Evolutionary conservation across 2,329 filamentous ascomycete genomes (phyloP).

Genomic region (Penicillium brevicompactum): DNA sequence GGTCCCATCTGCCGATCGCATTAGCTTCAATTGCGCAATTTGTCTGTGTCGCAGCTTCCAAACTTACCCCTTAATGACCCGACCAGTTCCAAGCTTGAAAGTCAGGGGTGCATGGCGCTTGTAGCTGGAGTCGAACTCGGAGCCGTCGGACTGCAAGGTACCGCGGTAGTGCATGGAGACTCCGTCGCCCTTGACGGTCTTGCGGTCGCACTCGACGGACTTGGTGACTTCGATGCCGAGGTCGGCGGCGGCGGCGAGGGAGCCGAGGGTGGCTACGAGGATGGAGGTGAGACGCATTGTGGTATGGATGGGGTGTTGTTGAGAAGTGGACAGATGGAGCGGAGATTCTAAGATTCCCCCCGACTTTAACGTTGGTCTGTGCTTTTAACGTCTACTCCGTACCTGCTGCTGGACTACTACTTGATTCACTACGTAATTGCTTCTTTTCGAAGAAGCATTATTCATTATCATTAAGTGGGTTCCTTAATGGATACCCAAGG

Average conservation of each 20-base stretch:
- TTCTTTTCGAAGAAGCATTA: too few relatives aligned
- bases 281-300: conserved; percentile 51
- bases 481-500: not conserved
- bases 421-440: not conserved
- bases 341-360: not conserved
- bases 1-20: conserved; percentile 70
- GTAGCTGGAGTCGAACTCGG: conserved; percentile 83
- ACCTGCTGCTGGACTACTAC: not conserved
- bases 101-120: conserved; percentile 73
- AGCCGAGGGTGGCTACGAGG: conserved; percentile 42
- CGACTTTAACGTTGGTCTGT: conserved; percentile 12
- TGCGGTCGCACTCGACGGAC: conserved; percentile 76
- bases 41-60: not conserved
- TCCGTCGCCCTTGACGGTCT: conserved; percentile 73
- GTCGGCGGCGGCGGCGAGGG: conserved; percentile 52
- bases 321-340: conserved; percentile 11
- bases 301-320: conserved; percentile 1
- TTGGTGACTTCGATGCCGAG: conserved; percentile 78
- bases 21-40: conserved; percentile 5
- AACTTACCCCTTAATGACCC: conserved; percentile 84
- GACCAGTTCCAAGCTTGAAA: conserved; percentile 77
- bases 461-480: not conserved
- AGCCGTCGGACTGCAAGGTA: conserved; percentile 71
- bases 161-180: conserved; percentile 88
- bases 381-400: not conserved